Percentiles rank a stretch among this genome's conserved stretches.
Evolutionary conservation across 306 rosid species (phyloP).

Genomic region (Morella rubra): DNA sequence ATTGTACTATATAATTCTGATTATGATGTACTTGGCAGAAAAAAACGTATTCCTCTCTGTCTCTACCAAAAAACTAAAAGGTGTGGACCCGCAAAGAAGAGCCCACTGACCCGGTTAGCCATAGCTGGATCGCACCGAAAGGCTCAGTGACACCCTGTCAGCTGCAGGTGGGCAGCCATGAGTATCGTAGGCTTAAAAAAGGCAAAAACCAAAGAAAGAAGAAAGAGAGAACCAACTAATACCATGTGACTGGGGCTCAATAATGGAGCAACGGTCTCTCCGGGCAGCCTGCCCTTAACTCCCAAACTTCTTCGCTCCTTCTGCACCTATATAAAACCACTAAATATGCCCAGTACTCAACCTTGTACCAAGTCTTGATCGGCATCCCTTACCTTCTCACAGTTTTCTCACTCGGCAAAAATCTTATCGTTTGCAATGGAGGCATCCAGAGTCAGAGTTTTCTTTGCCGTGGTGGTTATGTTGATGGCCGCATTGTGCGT

Average conservation of each 20-base stretch:
- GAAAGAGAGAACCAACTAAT: too few relatives aligned
- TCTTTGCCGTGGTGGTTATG: constrained; percentile 29
- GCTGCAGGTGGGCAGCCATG: not conserved
- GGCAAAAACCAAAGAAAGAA: not conserved
- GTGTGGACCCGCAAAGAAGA: constrained; percentile 9
- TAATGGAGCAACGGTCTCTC: not conserved
- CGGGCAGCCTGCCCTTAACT: constrained; percentile 36
- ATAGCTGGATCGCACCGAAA: constrained; percentile 44
- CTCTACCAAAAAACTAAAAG: not conserved
- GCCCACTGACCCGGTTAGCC: constrained; percentile 35
- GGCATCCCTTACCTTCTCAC: not conserved
- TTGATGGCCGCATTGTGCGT: constrained; percentile 27
- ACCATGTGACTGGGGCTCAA: not conserved
- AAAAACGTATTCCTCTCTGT: too few relatives aligned
- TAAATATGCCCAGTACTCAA: not conserved
- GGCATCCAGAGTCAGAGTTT: constrained; percentile 35
- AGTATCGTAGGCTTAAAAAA: constrained; percentile 27
- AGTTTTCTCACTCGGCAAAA: not conserved
- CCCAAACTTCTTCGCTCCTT: not conserved
- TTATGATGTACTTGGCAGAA: too few relatives aligned
- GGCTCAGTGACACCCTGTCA: constrained; percentile 34
- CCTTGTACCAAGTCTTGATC: not conserved
- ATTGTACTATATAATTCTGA: too few relatives aligned
- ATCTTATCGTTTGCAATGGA: constrained; percentile 33
- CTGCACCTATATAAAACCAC: constrained; percentile 33